Base-by-base conservation (phyloP, 441 rosid species). In the Erysimum cheiri region DNA sequence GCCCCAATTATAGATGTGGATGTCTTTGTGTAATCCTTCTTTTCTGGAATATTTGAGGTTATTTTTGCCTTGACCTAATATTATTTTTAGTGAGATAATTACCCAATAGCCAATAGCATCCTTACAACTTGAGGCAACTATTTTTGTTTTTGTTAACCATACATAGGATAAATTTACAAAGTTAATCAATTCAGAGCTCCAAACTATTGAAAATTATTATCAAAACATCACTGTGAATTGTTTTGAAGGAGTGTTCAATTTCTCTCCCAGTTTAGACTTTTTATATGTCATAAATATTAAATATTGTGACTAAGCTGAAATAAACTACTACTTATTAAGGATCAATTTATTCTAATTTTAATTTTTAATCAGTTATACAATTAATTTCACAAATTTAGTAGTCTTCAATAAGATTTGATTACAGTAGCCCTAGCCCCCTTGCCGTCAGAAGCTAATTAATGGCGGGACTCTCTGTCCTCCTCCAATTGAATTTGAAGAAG, bases 381-480 rank as follows among this genome's bases (percentile, higher is more conserved):
- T 1, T 47, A 47, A 8, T 50, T 13, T 26, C 33, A 26, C 56
- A 13, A 4, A 40, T 40, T 13, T 41, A n/a, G 12, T 39, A 12
- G 44, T 40, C 44, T 13, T 40, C 15, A 41, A 31, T 31, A 5
- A 4, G 6, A 31, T 31, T 31, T 31, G 6, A 53, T 15, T 64
- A 36, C 10, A 39, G 31, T 33, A 24, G 67, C 39, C 46, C n/a
- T n/a, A n/a, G n/a, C n/a, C n/a, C 37, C 14, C 8, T 47, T 72
- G 66, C n/a, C 11, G 44, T 50, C 77, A 59, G 62, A 67, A 66
- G 33, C 5, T 52, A 32, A 41, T 12, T 50, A 73, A 67, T 60
- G 73, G 69, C 73, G 77, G 77, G 77, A 67, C 73, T 12, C 68
- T 43, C 13, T 54, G 68, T 73, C 40, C 62, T 71, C 22, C 55